Conservation (phyloP, 225 moss, liverwort and hornwort genomes). For the Ulota crispa region DNA sequence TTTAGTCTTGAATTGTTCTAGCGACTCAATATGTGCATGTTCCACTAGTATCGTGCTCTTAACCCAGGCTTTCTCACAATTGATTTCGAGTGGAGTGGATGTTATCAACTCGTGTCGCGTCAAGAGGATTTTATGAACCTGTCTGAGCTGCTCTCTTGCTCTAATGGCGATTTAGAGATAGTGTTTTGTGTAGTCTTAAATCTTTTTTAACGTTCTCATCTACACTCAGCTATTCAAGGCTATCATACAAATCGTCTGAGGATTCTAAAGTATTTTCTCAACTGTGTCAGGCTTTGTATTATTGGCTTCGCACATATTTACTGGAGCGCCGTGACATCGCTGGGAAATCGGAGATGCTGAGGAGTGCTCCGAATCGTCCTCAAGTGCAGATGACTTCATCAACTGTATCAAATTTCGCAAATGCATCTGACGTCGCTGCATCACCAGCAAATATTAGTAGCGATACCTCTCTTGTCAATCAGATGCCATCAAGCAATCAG, state of each 20-base stretch:
- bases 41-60: neutral
- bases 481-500: slow-evolving; percentile 59
- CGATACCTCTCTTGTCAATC: slow-evolving; percentile 47
- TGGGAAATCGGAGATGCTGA: slow-evolving; percentile 76
- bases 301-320: slow-evolving; percentile 97
- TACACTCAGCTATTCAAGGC: slow-evolving; percentile 8
- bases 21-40: neutral
- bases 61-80: neutral
- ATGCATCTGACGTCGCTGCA: slow-evolving; percentile 62
- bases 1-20: neutral
- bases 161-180: neutral
- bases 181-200: neutral
- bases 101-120: neutral
- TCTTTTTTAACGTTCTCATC: neutral
- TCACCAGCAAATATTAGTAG: slow-evolving; percentile 50
- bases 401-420: slow-evolving; percentile 55
- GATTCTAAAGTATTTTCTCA: slow-evolving; percentile 9
- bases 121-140: slow-evolving; percentile 10
- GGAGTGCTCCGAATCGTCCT: slow-evolving; percentile 63
- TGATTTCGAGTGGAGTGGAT: neutral
- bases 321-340: slow-evolving; percentile 98
- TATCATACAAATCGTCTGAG: neutral
- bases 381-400: slow-evolving; percentile 63
- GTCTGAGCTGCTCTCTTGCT: neutral
- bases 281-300: slow-evolving; percentile 82